Conservation (phyloP, 1,284 basidiomycete genomes). For the Microbotryum silenes-acaulis region DNA sequence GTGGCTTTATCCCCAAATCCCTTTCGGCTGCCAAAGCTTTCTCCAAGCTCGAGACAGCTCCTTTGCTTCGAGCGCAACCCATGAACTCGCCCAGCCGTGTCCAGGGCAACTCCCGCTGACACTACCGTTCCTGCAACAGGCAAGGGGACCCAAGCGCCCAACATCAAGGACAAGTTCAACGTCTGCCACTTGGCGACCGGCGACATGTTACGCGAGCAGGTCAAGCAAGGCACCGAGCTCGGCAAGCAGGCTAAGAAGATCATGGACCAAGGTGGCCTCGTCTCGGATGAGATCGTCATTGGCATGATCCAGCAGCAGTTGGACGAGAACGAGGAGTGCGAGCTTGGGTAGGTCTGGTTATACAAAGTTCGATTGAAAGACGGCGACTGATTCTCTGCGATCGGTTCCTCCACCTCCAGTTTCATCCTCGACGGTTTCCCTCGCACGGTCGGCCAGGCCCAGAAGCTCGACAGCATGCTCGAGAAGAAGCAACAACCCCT, state of each 20-base stretch:
- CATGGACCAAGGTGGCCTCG: constrained; percentile 91
- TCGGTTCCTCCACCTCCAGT: constrained; percentile 45
- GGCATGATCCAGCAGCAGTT: constrained; percentile 95
- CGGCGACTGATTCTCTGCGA: neutral
- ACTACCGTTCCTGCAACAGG: constrained; percentile 47
- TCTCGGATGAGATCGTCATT: constrained; percentile 95
- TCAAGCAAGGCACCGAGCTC: constrained; percentile 74
- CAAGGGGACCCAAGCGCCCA: constrained; percentile 96
- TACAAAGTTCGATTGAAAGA: neutral
- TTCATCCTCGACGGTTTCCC: constrained; percentile 99
- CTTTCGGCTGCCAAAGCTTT: too few relatives aligned
- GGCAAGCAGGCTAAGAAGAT: constrained; percentile 93
- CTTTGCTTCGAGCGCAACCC: too few relatives aligned
- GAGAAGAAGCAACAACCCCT: constrained; percentile 65
- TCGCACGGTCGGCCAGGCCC: constrained; percentile 92
- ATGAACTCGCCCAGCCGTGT: too few relatives aligned
- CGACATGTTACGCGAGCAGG: constrained; percentile 96
- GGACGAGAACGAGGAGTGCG: constrained; percentile 83
- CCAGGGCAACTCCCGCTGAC: too few relatives aligned
- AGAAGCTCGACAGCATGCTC: constrained; percentile 93
- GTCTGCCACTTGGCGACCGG: constrained; percentile 97
- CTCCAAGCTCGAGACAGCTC: too few relatives aligned
- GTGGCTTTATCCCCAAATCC: too few relatives aligned
- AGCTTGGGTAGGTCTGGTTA: constrained; percentile 69
- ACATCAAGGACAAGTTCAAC: constrained; percentile 84